Evolutionary conservation across 2,329 filamentous ascomycete species (phyloP).

Genomic region (Calcarisporium arbuscula): DNA sequence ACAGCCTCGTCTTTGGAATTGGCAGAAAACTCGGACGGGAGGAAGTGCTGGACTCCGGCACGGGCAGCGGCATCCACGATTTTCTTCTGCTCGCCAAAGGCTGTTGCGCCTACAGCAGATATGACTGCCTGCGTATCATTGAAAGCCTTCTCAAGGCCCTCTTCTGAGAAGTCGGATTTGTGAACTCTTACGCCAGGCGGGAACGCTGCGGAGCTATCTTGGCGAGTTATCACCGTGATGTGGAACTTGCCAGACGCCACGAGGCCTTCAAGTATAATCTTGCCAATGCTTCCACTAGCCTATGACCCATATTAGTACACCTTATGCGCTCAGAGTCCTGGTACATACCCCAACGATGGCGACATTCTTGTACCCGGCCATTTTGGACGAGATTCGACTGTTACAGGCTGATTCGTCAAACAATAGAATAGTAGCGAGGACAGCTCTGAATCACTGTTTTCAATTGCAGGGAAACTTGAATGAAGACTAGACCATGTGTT

Average conservation of each 20-base stretch:
- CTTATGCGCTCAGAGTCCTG: too few relatives aligned
- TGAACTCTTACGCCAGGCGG: constrained; percentile 4
- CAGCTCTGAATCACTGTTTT: too few relatives aligned
- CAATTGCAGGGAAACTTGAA: too few relatives aligned
- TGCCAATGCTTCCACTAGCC: constrained; percentile 13
- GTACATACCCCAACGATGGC: too few relatives aligned
- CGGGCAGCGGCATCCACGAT: constrained; percentile 46
- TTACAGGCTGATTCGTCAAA: too few relatives aligned
- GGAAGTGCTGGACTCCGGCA: constrained; percentile 47
- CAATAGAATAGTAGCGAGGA: too few relatives aligned
- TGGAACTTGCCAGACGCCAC: constrained; percentile 6
- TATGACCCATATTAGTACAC: constrained; percentile 1
- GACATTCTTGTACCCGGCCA: too few relatives aligned
- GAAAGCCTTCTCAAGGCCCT: constrained; percentile 8
- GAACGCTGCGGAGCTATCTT: constrained; percentile 9
- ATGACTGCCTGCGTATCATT: constrained; percentile 21
- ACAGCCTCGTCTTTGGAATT: constrained; percentile 21
- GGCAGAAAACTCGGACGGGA: constrained; percentile 44
- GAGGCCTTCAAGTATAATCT: constrained; percentile 11
- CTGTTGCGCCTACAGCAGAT: constrained; percentile 33
- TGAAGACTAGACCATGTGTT: too few relatives aligned
- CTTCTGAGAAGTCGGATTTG: constrained; percentile 12
- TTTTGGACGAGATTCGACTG: too few relatives aligned
- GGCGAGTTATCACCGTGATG: constrained; percentile 9
- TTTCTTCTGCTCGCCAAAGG: constrained; percentile 36